These are phyloP conservation scores for Kodamaea derodonti DNA, from an alignment of 1,139 yeast species.

Conservation along the genomic window DNA sequence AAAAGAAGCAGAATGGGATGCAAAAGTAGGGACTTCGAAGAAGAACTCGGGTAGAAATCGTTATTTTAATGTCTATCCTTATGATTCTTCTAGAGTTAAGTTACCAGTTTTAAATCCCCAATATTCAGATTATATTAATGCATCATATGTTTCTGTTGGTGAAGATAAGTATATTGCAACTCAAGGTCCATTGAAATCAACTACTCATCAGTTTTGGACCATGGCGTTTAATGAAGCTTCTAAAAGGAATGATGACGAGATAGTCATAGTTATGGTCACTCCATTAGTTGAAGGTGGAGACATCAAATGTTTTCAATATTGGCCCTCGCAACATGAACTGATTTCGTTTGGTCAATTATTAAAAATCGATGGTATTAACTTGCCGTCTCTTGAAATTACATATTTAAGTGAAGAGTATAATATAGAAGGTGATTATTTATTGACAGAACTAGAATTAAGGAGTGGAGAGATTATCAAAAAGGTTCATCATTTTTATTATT, in stretches of 20 bases:
- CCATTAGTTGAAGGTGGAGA: slow-evolving; percentile 60
- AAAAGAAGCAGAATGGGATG: slow-evolving; percentile 20
- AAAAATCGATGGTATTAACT: slow-evolving; percentile 21
- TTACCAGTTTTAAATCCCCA: slow-evolving; percentile 19
- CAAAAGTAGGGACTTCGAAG: slow-evolving; percentile 16
- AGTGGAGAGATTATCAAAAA: slow-evolving; percentile 21
- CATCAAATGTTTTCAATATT: slow-evolving; percentile 71
- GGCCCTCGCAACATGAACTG: slow-evolving; percentile 45
- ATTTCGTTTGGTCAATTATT: slow-evolving; percentile 20
- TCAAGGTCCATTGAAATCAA: slow-evolving; percentile 61
- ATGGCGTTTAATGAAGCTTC: slow-evolving; percentile 60
- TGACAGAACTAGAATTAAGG: slow-evolving; percentile 27
- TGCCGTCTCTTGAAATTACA: slow-evolving; percentile 15
- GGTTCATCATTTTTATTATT: slow-evolving; percentile 52
- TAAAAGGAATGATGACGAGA: slow-evolving; percentile 30
- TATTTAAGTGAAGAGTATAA: slow-evolving; percentile 16
- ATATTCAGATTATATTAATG: slow-evolving; percentile 38
- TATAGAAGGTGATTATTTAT: slow-evolving; percentile 22
- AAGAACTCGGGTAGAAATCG: slow-evolving; percentile 30
- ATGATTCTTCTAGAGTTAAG: slow-evolving; percentile 33
- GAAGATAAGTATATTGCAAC: slow-evolving; percentile 32
- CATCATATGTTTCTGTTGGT: slow-evolving; percentile 29
- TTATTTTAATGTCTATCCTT: slow-evolving; percentile 42
- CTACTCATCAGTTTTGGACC: slow-evolving; percentile 78
- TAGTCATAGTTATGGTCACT: slow-evolving; percentile 83